Conservation (phyloP, 2,329 filamentous ascomycete genomes). For the Aspergillus phoenicis region DNA sequence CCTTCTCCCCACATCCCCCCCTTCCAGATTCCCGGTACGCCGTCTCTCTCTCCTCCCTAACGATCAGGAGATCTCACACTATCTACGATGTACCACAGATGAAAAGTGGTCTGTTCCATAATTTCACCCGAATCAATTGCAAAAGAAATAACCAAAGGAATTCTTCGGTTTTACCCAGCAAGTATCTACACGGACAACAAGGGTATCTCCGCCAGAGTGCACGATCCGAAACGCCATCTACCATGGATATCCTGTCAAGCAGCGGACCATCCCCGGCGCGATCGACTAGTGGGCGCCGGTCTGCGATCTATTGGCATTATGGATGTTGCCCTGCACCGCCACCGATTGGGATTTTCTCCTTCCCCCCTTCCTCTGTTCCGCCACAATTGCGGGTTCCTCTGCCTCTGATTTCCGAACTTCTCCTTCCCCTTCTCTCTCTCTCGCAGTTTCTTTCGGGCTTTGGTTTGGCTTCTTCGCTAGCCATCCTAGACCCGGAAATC, state of each 20-base stretch:
- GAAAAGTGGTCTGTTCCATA: too few relatives aligned
- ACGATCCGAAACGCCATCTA: neutral
- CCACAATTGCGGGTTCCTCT: slow-evolving; percentile 5
- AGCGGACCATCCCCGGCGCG: neutral
- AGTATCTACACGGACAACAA: neutral
- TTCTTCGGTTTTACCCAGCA: neutral
- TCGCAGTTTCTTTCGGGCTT: neutral
- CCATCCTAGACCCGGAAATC: too few relatives aligned
- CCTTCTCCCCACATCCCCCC: neutral
- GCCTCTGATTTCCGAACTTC: neutral
- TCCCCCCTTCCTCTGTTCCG: too few relatives aligned
- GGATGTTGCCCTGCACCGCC: slow-evolving; percentile 15
- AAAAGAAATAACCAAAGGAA: too few relatives aligned
- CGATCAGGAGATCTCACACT: too few relatives aligned
- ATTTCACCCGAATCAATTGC: too few relatives aligned
- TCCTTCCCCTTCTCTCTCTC: neutral
- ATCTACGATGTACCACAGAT: too few relatives aligned
- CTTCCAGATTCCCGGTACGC: neutral
- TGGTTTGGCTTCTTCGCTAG: too few relatives aligned
- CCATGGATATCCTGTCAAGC: neutral
- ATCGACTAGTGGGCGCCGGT: slow-evolving; percentile 14
- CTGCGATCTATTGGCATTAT: slow-evolving; percentile 17
- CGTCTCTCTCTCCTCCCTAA: too few relatives aligned
- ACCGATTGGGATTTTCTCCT: slow-evolving; percentile 3
- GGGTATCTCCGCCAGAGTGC: too few relatives aligned